Evolutionary conservation across 148 eudicot genomes (phyloP), one percentile per base, ranked within the genome.

Genomic region (Dysphania ambrosioides): DNA sequence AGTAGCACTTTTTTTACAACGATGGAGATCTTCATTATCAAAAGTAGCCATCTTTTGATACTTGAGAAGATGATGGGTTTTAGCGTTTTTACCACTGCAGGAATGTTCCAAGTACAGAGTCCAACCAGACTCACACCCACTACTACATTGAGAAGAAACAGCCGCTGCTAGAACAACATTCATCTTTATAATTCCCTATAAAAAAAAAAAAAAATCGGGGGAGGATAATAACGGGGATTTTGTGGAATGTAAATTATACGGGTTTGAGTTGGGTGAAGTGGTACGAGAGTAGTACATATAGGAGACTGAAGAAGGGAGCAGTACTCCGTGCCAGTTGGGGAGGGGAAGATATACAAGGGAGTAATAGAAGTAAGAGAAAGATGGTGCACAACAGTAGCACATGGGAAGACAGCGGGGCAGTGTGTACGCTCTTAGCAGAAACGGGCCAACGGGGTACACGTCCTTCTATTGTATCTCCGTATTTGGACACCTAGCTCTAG

Each of bases 121-220:
- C 84, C 84, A 82, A 23, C 84, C 84, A 10, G 84, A 82, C 65
- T 82, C 84, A 58, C 81, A 78, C 29, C 81, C 81, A 61, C 81
- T 73, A 49, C 70, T 73, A 74, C 67, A 72, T 49, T 73, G 78
- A 23, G 74, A 55, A 21, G 77, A 72, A 42, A 61, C 38, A 18
- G 18, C 53, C 1, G n/a, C 35, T 60, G 2, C 34, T 72, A 61
- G 12, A 23, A 40, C 34, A 55, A 56, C 75, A 79, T 71, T 64
- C 79, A 71, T 70, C 70, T 35, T 74, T 73, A n/a, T n/a, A n/a
- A n/a, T n/a, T n/a, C n/a, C n/a, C n/a, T n/a, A n/a, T n/a, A n/a
- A n/a, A n/a, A n/a, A n/a, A n/a, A n/a, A n/a, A n/a, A n/a, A n/a
- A n/a, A n/a, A n/a, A n/a, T n/a, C n/a, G n/a, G n/a, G n/a, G n/a